phyloP scores from a whole-genome alignment of 2,329 filamentous ascomycete species.

The Lecanosticta acicola region DNA sequence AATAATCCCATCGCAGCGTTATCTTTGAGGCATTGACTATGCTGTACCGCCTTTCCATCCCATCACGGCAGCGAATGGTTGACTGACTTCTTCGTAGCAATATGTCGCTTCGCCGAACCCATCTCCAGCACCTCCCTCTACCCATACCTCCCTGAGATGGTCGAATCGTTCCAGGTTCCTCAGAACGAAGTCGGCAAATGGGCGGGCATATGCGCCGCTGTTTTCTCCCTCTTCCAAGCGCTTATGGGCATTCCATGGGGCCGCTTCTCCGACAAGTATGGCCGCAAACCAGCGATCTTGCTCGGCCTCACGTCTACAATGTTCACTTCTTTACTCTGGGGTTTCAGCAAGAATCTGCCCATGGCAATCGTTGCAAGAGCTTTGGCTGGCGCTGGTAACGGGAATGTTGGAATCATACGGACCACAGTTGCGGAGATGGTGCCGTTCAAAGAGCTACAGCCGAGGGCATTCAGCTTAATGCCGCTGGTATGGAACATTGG shows the following conservation, averaged over 20 bases:
- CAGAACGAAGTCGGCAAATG: constrained; percentile 72
- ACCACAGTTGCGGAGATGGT: constrained; percentile 86
- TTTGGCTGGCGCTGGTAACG: constrained; percentile 77
- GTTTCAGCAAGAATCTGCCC: constrained; percentile 68
- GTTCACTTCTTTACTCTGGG: constrained; percentile 74
- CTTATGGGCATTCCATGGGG: constrained; percentile 86
- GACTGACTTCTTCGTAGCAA: constrained; percentile 51
- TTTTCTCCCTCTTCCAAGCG: constrained; percentile 77
- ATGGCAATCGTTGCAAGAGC: constrained; percentile 76
- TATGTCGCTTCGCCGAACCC: constrained; percentile 87
- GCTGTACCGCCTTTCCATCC: background rate
- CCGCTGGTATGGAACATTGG: constrained; percentile 85
- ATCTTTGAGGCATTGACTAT: background rate
- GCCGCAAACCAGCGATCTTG: constrained; percentile 77
- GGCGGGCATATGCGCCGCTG: constrained; percentile 78
- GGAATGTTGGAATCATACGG: constrained; percentile 77
- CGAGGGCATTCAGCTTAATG: constrained; percentile 87
- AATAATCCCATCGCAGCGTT: too few species aligned
- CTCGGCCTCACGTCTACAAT: constrained; percentile 71
- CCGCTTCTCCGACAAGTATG: constrained; percentile 67
- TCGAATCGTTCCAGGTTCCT: constrained; percentile 67
- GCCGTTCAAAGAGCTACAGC: constrained; percentile 77
- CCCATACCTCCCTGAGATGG: constrained; percentile 89
- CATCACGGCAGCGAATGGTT: background rate
- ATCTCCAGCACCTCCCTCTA: constrained; percentile 90